phyloP scores from a whole-genome alignment of 1,284 basidiomycete genomes.

The Xerocomus nothofagi region DNA sequence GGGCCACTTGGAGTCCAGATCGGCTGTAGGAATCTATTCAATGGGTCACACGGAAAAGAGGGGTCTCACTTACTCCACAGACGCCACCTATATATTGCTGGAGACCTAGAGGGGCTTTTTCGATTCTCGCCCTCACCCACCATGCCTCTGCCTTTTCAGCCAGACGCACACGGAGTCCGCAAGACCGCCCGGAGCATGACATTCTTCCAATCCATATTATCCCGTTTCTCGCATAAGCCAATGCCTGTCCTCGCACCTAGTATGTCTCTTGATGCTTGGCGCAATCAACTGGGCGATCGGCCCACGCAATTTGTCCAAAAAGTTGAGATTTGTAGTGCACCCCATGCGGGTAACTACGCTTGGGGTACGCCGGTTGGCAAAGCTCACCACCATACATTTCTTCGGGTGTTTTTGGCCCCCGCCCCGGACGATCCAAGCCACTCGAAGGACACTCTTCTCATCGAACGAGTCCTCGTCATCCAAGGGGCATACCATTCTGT shows the following conservation, averaged over 20 bases:
- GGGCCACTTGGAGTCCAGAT: background rate
- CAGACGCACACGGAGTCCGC: too few relatives aligned
- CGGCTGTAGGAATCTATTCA: background rate
- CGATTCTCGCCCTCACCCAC: background rate
- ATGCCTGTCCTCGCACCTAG: conserved; percentile 2
- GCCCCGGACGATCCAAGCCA: accelerated
- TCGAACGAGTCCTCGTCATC: conserved; percentile 18
- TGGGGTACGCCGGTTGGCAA: background rate
- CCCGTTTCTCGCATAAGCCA: conserved; percentile 1
- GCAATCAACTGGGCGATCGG: background rate
- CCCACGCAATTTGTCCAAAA: conserved; percentile 5
- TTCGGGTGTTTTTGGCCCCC: conserved; percentile 4
- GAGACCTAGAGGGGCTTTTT: conserved; percentile 2
- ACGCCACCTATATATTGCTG: conserved; percentile 4
- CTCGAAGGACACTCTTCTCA: conserved; percentile 4
- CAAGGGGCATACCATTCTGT: conserved; percentile 12
- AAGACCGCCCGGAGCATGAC: conserved; percentile 1
- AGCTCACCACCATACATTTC: conserved; percentile 8
- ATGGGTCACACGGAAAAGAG: too few relatives aligned
- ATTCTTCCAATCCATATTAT: conserved; percentile 2
- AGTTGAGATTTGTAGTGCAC: conserved; percentile 17
- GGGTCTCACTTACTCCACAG: background rate
- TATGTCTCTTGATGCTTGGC: conserved; percentile 5
- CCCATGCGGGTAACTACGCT: background rate
- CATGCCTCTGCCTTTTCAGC: too few relatives aligned